Conservation (phyloP, 2,329 filamentous ascomycete genomes). For the Exophiala mesophila region DNA sequence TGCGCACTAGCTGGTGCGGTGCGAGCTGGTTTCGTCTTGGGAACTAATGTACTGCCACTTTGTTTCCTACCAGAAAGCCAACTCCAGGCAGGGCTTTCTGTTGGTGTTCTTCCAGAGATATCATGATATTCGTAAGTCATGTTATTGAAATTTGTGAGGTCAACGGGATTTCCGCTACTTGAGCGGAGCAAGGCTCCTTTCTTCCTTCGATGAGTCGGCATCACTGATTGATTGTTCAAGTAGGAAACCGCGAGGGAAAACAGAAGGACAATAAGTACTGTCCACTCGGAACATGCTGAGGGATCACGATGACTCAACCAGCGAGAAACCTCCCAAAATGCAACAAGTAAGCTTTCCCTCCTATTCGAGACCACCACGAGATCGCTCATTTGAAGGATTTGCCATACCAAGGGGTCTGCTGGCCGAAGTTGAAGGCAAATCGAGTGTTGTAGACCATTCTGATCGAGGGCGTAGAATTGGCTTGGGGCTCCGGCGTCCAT, state of each 20-base stretch:
- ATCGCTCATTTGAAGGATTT: slow-evolving; percentile 57
- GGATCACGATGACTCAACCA: slow-evolving; percentile 55
- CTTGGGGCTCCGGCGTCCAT: slow-evolving; percentile 20
- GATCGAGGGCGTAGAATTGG: slow-evolving; percentile 16
- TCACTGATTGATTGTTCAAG: slow-evolving; percentile 35
- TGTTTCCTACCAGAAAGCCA: slow-evolving; percentile 48
- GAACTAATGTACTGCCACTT: neutral
- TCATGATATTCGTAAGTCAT: slow-evolving; percentile 46
- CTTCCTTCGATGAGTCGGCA: slow-evolving; percentile 35
- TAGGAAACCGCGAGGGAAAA: slow-evolving; percentile 61
- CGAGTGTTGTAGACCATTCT: slow-evolving; percentile 47
- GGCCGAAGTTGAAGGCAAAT: slow-evolving; percentile 65
- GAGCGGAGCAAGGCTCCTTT: slow-evolving; percentile 44
- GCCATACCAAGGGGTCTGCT: slow-evolving; percentile 56
- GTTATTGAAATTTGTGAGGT: slow-evolving; percentile 37
- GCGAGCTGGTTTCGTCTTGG: slow-evolving; percentile 35
- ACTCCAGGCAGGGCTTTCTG: slow-evolving; percentile 62
- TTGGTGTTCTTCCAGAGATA: slow-evolving; percentile 40
- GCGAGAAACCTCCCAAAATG: slow-evolving; percentile 69
- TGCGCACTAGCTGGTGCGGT: slow-evolving; percentile 45
- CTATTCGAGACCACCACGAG: slow-evolving; percentile 57
- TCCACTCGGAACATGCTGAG: slow-evolving; percentile 61
- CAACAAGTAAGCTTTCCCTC: slow-evolving; percentile 58
- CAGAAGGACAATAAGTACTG: slow-evolving; percentile 59
- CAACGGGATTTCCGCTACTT: slow-evolving; percentile 41